Percentiles rank a stretch among this genome's conserved stretches.
Conservation (phyloP, 1,284 basidiomycete genomes). For the Papiliotrema flavescens region DNA sequence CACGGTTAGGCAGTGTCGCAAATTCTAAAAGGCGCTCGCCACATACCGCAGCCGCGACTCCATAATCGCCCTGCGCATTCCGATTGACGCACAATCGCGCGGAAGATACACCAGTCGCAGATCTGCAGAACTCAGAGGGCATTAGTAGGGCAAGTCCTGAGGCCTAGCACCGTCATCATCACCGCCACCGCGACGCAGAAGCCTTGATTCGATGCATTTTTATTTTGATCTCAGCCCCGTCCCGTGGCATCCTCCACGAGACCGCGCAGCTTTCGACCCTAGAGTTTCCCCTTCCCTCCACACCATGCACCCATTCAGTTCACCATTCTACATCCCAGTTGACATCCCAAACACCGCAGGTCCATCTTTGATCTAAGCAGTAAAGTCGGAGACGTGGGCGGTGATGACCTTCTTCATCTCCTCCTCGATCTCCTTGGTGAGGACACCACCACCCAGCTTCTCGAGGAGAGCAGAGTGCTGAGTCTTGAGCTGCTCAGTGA, state of each 20-base stretch:
- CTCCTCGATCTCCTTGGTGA: constrained; percentile 83
- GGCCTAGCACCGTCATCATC: no score
- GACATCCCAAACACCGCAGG: background rate
- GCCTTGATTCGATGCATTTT: constrained; percentile 13
- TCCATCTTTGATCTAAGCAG: constrained; percentile 46
- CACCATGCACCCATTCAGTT: background rate
- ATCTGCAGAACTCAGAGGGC: no score
- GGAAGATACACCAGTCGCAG: no score
- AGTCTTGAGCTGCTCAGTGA: constrained; percentile 63
- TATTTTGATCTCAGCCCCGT: background rate
- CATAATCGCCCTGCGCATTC: no score
- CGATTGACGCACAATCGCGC: no score
- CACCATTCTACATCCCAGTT: constrained; percentile 1
- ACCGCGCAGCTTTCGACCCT: no score
- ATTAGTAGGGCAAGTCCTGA: no score
- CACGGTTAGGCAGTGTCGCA: no score
- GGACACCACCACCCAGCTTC: constrained; percentile 76
- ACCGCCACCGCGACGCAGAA: background rate
- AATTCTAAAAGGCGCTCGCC: no score
- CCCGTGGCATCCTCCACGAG: background rate
- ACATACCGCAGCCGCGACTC: no score
- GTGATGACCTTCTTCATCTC: constrained; percentile 89
- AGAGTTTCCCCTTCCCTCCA: background rate
- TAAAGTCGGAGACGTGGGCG: constrained; percentile 78
- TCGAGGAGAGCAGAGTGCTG: constrained; percentile 67